phyloP scores from a whole-genome alignment of 352 stramenopile species.

The Phytophthora europaea region DNA sequence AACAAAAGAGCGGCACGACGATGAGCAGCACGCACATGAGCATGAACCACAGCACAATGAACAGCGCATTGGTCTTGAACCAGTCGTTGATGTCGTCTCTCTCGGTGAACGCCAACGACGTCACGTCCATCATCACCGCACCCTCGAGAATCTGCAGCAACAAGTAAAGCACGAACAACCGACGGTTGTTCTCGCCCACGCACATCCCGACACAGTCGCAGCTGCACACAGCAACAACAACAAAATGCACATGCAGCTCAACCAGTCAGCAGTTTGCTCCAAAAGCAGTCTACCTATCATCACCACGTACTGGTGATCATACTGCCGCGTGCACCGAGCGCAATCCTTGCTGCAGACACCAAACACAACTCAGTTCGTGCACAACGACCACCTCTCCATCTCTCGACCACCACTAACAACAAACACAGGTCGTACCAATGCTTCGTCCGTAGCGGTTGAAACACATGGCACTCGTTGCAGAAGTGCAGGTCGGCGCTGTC shows the following conservation, averaged over 20 bases:
- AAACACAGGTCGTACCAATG: conserved; percentile 57
- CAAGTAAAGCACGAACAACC: conserved; percentile 74
- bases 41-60: conserved; percentile 70
- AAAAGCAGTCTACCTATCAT: background rate
- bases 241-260: background rate
- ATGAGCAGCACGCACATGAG: conserved; percentile 71
- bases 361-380: background rate
- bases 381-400: background rate
- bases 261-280: background rate
- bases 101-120: conserved; percentile 61
- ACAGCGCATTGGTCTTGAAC: conserved; percentile 76
- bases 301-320: conserved; percentile 80
- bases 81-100: conserved; percentile 73
- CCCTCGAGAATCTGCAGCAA: conserved; percentile 67
- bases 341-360: conserved; percentile 70
- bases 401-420: background rate
- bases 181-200: conserved; percentile 76
- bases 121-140: conserved; percentile 58
- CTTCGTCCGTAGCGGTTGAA: conserved; percentile 75
- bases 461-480: conserved; percentile 67
- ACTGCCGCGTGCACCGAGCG: conserved; percentile 75
- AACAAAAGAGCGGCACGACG: conserved; percentile 67
- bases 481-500: conserved; percentile 48
- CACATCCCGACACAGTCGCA: conserved; percentile 85
- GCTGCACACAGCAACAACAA: conserved; percentile 33